Evolutionary conservation across 805 yeast genomes (phyloP), one percentile per base, ranked within the genome.

Genomic region (Ogataea populi-albae): DNA sequence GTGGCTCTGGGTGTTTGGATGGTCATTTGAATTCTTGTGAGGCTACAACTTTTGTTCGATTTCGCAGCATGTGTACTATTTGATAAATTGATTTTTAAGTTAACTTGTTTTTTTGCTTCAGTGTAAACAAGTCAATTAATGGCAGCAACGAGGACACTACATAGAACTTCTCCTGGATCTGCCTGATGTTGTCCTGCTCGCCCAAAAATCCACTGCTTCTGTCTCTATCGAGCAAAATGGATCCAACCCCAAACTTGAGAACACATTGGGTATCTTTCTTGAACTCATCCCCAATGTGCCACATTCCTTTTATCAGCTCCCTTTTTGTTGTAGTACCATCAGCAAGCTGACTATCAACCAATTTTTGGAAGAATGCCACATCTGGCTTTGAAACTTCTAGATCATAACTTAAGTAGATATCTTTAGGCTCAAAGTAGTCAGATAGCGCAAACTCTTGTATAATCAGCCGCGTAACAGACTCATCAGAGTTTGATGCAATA

Each of bases 1-100:
- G 56, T 79, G 15, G 86, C 80, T 23, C 78, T 88, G 17, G 72
- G 84, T 21, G 66, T 79, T 22, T 88, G 98, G 96, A 81, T 91
- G 89, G 30, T 59, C 7, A 25, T 56, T 16, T 59, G n/a, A n/a
- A n/a, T n/a, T n/a, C n/a, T n/a, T n/a, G n/a, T n/a, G n/a, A n/a
- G n/a, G n/a, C n/a, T n/a, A n/a, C n/a, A n/a, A n/a, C n/a, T n/a
- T n/a, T n/a, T n/a, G n/a, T n/a, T n/a, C n/a, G n/a, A n/a, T n/a
- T n/a, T n/a, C n/a, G n/a, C n/a, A n/a, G n/a, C n/a, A n/a, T n/a
- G n/a, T n/a, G n/a, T n/a, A n/a, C n/a, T n/a, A n/a, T n/a, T n/a
- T n/a, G n/a, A n/a, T n/a, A n/a, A n/a, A n/a, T n/a, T n/a, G n/a
- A n/a, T n/a, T n/a, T n/a, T n/a, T n/a, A n/a, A n/a, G n/a, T 37